Conservation (phyloP, 495 filamentous ascomycete genomes). For the Xylaria nigripes region DNA sequence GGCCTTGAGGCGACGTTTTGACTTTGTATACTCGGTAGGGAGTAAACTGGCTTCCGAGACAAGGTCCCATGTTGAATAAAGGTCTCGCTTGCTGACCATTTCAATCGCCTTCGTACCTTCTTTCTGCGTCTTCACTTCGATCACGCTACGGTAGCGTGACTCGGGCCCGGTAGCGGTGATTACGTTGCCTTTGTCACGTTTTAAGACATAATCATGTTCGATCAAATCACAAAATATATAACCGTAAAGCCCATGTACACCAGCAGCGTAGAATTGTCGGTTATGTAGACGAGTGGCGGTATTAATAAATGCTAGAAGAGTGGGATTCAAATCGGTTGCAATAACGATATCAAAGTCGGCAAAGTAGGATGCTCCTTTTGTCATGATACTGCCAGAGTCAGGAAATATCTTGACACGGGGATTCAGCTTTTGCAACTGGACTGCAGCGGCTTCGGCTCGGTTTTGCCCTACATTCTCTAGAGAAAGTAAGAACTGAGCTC, state of each 20-base stretch:
- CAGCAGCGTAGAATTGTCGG: slow-evolving; percentile 81
- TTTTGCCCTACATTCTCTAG: slow-evolving; percentile 66
- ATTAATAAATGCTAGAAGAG: slow-evolving; percentile 68
- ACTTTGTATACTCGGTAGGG: slow-evolving; percentile 57
- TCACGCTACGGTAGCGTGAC: slow-evolving; percentile 66
- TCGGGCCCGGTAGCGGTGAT: slow-evolving; percentile 56
- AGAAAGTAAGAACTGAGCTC: slow-evolving; percentile 80
- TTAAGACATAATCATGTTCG: slow-evolving; percentile 76
- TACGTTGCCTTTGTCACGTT: slow-evolving; percentile 72
- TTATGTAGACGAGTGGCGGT: slow-evolving; percentile 65
- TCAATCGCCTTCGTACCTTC: slow-evolving; percentile 68
- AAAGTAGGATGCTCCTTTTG: slow-evolving; percentile 64
- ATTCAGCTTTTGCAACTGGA: slow-evolving; percentile 74
- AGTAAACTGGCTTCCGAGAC: slow-evolving; percentile 66
- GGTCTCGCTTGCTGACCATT: slow-evolving; percentile 84
- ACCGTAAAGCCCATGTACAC: slow-evolving; percentile 83
- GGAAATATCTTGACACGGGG: slow-evolving; percentile 73
- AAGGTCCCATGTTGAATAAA: slow-evolving; percentile 72
- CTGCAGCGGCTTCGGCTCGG: slow-evolving; percentile 75
- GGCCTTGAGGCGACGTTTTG: slow-evolving; percentile 57
- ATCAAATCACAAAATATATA: slow-evolving; percentile 92
- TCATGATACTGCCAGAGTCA: slow-evolving; percentile 55
- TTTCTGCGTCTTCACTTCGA: slow-evolving; percentile 62
- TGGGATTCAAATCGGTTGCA: slow-evolving; percentile 77
- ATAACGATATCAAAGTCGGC: slow-evolving; percentile 75